These are phyloP conservation scores for Lentinus tigrinus DNA, from an alignment of 768 basidiomycete species.

Conservation along the genomic window DNA sequence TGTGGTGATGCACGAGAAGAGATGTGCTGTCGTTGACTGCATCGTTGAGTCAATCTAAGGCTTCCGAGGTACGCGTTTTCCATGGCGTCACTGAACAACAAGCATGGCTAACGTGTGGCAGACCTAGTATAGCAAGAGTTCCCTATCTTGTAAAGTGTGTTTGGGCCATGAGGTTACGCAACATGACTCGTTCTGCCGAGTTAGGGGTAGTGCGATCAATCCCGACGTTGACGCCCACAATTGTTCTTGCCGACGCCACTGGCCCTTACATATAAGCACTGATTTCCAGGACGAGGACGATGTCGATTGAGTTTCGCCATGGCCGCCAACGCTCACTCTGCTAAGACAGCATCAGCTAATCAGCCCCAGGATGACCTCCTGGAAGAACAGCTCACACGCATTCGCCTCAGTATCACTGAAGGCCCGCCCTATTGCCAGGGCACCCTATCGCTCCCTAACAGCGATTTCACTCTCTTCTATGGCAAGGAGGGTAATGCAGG, in stretches of 20 bases:
- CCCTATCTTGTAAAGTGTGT: no score
- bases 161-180: no score
- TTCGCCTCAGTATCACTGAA: slow-evolving; percentile 5
- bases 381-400: background rate
- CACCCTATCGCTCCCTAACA: slow-evolving; percentile 1
- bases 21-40: slow-evolving; percentile 68
- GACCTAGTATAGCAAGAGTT: background rate
- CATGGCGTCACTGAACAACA: background rate
- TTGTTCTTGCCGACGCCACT: no score
- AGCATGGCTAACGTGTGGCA: background rate
- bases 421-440: slow-evolving; percentile 18
- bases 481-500: background rate
- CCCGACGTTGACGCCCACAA: no score
- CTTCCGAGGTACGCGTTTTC: background rate
- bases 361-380: background rate
- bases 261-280: no score
- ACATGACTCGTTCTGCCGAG: no score
- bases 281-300: no score
- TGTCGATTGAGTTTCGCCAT: no score
- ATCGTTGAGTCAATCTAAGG: slow-evolving; percentile 30
- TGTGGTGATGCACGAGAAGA: slow-evolving; percentile 53
- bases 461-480: slow-evolving; percentile 12
- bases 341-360: no score
- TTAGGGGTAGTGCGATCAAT: no score
- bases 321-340: no score